phyloP scores from a whole-genome alignment of 2,329 filamentous ascomycete species.

The Microdochium paspali region DNA sequence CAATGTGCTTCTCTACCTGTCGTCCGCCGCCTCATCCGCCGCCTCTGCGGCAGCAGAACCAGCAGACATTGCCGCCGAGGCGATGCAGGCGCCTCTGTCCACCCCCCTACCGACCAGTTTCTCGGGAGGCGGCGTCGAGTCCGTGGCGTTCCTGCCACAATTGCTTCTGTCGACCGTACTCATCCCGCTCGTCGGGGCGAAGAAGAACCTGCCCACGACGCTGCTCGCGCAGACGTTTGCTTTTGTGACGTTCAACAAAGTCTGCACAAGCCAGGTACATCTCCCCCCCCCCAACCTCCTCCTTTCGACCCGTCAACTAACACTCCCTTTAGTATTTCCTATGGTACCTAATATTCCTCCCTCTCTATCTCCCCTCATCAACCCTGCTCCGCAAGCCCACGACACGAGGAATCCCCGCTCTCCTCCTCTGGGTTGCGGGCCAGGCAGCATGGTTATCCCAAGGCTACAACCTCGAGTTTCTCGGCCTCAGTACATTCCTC shows the following conservation, averaged over 20 bases:
- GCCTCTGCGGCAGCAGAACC: neutral
- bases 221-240: constrained; percentile 96
- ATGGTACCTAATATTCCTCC: constrained; percentile 93
- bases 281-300: neutral
- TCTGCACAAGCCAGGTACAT: constrained; percentile 89
- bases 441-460: constrained; percentile 73
- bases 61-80: neutral
- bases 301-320: constrained; percentile 3
- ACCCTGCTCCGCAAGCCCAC: constrained; percentile 52
- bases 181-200: constrained; percentile 68
- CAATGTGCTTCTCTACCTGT: constrained; percentile 82
- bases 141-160: constrained; percentile 82
- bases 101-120: constrained; percentile 14
- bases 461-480: constrained; percentile 67
- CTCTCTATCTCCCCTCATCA: constrained; percentile 78
- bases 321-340: constrained; percentile 65
- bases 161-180: constrained; percentile 68
- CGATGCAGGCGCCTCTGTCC: no score
- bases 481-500: constrained; percentile 75
- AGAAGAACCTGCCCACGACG: constrained; percentile 68
- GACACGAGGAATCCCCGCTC: constrained; percentile 51
- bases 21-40: constrained; percentile 46
- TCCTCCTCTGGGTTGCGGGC: constrained; percentile 63
- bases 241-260: constrained; percentile 97
- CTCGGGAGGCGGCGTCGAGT: constrained; percentile 43